Conservation (phyloP, 345 rosid species). For the Brassica nigra region DNA sequence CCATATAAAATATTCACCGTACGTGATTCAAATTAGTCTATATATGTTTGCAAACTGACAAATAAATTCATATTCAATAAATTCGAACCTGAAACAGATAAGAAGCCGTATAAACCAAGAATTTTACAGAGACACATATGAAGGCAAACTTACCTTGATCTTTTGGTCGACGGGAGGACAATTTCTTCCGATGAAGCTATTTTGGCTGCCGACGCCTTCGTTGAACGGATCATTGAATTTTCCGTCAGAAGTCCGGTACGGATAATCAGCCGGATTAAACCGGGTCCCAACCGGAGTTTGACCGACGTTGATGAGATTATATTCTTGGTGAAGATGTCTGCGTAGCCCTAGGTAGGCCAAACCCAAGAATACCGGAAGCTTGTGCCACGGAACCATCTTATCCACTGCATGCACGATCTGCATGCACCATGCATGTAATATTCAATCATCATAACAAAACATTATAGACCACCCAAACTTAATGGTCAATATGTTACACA, state of each 20-base stretch:
- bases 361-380: conserved; percentile 58
- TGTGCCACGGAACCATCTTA: conserved; percentile 53
- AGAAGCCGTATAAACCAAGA: background rate
- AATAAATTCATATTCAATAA: background rate
- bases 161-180: conserved; percentile 43
- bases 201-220: conserved; percentile 52
- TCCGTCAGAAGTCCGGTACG: conserved; percentile 55
- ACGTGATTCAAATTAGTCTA: background rate
- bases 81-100: background rate
- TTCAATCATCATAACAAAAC: background rate
- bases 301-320: conserved; percentile 60
- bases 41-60: background rate
- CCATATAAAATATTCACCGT: background rate
- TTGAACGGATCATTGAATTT: conserved; percentile 54
- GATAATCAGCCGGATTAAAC: conserved; percentile 52
- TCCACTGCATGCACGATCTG: conserved; percentile 56
- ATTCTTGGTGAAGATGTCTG: conserved; percentile 58
- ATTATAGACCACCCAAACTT: background rate
- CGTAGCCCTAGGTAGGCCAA: conserved; percentile 49
- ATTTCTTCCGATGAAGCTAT: conserved; percentile 61
- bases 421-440: background rate
- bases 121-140: background rate
- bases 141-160: conserved; percentile 5
- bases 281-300: conserved; percentile 46
- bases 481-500: background rate